Base-by-base conservation (phyloP, 2,329 filamentous ascomycete species). In the Colletotrichum musae region DNA sequence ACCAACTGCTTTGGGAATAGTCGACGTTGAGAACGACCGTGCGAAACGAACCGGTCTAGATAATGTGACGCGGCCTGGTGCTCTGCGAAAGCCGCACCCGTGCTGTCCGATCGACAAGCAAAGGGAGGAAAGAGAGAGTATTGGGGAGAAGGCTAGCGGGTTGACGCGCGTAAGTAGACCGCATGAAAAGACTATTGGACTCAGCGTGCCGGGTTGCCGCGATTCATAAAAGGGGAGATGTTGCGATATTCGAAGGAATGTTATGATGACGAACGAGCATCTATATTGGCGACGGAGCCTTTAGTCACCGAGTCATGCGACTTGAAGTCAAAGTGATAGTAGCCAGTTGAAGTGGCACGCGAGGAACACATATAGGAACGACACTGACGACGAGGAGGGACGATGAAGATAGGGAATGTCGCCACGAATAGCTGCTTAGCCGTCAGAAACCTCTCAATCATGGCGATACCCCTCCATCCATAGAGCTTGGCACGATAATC, bases 1-100 rank as follows among this genome's bases (percentile, higher is more conserved):
- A 58, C 65, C 63, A 64, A 58, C 53, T 18, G 5, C 12, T 24
- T 58, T 26, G 48, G 53, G 65, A 36, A 53, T 53, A 48, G 60
- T 64, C 32, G 21, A 57, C 28, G 45, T 41, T 64, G 62, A 36
- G 28, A 18, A 21, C 26, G 62, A 36, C 54, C 45, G 66, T 57
- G 66, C 66, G 66, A 47, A 28, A 57, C 43, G 45, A 45, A 57
- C 43, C 47, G 56, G n/a, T n/a, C 47, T 41, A 10, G 18, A 12
- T 5, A 18, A 56, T 47, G 51, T 61, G 66, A 52, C 51, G 66
- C 48, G 66, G 56, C 66, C 64, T 64, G 32, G 26, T 43, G n/a
- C 32, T 3, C 28, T 12, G 39, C 12, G 16, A 32, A 16, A 26
- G 18, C 26, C 16, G 50, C 50, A 28, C 18, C 32, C 32, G 54